Conservation (phyloP, 805 yeast species). For the Ogataea trehalophila region DNA sequence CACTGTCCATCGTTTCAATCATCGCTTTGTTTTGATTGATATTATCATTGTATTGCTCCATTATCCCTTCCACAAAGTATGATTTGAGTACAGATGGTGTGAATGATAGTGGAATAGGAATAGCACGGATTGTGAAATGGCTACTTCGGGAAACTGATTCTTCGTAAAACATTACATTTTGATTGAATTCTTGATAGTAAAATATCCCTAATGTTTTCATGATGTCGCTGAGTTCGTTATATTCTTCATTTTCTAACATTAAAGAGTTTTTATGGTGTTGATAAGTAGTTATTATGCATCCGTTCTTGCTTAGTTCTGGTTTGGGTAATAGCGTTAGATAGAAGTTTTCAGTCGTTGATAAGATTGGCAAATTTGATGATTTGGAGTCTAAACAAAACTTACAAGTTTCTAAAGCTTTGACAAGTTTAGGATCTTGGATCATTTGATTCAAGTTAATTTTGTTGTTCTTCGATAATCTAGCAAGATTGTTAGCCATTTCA, state of each 20-base stretch:
- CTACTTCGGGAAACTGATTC: conserved; percentile 28
- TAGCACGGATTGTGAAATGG: conserved; percentile 40
- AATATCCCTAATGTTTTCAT: conserved; percentile 38
- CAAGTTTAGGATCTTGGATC: conserved; percentile 24
- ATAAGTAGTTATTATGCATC: conserved; percentile 38
- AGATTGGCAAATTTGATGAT: conserved; percentile 24
- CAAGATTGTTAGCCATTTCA: conserved; percentile 35
- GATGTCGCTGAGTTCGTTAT: conserved; percentile 38
- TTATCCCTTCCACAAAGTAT: conserved; percentile 38
- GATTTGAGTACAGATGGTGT: conserved; percentile 30
- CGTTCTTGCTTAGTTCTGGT: conserved; percentile 34
- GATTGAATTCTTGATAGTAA: conserved; percentile 31
- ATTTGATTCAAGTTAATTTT: conserved; percentile 14
- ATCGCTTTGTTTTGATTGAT: conserved; percentile 32
- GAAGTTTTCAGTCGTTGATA: conserved; percentile 30
- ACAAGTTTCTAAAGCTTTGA: conserved; percentile 32
- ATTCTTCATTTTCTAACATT: conserved; percentile 38
- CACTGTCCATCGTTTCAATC: conserved; percentile 33
- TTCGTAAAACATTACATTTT: conserved; percentile 42
- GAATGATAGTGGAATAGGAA: conserved; percentile 37
- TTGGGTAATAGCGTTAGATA: conserved; percentile 36
- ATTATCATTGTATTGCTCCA: conserved; percentile 35
- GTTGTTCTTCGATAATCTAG: conserved; percentile 27
- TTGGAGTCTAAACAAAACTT: conserved; percentile 32
- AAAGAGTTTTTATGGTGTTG: conserved; percentile 37